phyloP scores from a whole-genome alignment of 768 basidiomycete genomes.

The Pluteus cervinus region DNA sequence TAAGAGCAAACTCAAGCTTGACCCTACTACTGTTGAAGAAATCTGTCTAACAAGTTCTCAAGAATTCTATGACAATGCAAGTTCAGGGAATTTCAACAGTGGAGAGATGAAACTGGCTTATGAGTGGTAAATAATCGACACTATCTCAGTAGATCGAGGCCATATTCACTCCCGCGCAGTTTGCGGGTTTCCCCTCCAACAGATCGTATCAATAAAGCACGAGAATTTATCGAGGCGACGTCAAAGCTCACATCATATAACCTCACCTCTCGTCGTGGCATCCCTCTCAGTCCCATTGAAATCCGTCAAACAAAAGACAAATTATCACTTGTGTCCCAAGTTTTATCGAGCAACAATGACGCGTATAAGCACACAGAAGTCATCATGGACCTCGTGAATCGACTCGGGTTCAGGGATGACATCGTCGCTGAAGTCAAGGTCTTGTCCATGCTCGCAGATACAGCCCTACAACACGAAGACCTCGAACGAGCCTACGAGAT shows the following conservation, averaged over 20 bases:
- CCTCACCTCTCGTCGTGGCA: slow-evolving; percentile 65
- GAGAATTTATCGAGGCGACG: slow-evolving; percentile 96
- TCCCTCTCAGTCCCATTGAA: slow-evolving; percentile 84
- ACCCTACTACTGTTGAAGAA: slow-evolving; percentile 53
- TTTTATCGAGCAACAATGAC: slow-evolving; percentile 78
- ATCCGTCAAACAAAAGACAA: slow-evolving; percentile 89
- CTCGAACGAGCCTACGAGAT: slow-evolving; percentile 68
- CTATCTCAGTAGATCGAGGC: not conserved
- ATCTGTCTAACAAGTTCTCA: slow-evolving; percentile 76
- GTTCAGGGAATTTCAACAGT: slow-evolving; percentile 82
- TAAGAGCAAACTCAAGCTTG: slow-evolving; percentile 43
- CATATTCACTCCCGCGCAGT: slow-evolving; percentile 32
- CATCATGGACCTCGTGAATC: slow-evolving; percentile 83
- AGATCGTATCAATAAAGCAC: slow-evolving; percentile 58
- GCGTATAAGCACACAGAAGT: slow-evolving; percentile 92
- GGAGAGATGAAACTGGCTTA: slow-evolving; percentile 98
- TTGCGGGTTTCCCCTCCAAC: slow-evolving; percentile 69
- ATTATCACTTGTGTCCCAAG: slow-evolving; percentile 78
- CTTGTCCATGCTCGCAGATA: slow-evolving; percentile 86
- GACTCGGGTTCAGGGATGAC: slow-evolving; percentile 78
- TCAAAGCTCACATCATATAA: slow-evolving; percentile 93
- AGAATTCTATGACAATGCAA: slow-evolving; percentile 95
- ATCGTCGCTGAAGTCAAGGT: slow-evolving; percentile 73
- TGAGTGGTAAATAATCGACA: slow-evolving; percentile 65
- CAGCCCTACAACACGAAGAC: slow-evolving; percentile 80